Evolutionary conservation across 352 stramenopile genomes (phyloP).

Genomic region (Globisporangium paroecandrum): DNA sequence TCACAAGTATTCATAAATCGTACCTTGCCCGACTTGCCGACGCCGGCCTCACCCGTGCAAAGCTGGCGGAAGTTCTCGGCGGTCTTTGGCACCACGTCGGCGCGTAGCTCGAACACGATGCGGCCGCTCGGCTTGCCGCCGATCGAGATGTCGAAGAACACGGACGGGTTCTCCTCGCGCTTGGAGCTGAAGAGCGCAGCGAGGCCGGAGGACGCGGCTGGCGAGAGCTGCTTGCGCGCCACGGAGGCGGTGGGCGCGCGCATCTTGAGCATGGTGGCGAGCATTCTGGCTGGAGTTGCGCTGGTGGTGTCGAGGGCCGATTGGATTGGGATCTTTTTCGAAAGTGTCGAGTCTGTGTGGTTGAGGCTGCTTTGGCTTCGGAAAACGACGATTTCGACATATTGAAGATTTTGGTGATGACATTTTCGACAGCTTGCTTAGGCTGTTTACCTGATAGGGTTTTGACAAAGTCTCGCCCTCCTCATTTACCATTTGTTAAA

Average conservation of each 20-base stretch:
- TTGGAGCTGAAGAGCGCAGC: constrained; percentile 58
- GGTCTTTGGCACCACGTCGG: constrained; percentile 96
- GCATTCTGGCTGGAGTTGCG: constrained; percentile 6
- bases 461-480: background rate
- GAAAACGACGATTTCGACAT: background rate
- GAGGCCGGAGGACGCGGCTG: background rate
- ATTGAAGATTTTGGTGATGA: background rate
- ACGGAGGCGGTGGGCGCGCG: constrained; percentile 19
- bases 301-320: background rate
- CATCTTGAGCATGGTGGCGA: constrained; percentile 29
- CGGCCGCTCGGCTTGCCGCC: constrained; percentile 81
- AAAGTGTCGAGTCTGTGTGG: background rate
- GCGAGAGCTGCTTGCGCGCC: constrained; percentile 18
- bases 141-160: constrained; percentile 98
- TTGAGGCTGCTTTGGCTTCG: background rate
- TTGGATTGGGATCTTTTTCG: constrained; percentile 9
- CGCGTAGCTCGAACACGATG: constrained; percentile 90
- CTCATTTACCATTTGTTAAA: background rate
- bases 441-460: too few species aligned
- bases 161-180: constrained; percentile 75
- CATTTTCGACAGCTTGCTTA: background rate
- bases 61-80: constrained; percentile 98
- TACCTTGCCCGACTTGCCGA: constrained; percentile 68
- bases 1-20: background rate
- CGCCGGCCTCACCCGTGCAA: constrained; percentile 96